Percentiles rank a stretch among this genome's conserved stretches.
Evolutionary conservation across 1,139 yeast genomes (phyloP).

Genomic region (Hanseniaspora sp.): DNA sequence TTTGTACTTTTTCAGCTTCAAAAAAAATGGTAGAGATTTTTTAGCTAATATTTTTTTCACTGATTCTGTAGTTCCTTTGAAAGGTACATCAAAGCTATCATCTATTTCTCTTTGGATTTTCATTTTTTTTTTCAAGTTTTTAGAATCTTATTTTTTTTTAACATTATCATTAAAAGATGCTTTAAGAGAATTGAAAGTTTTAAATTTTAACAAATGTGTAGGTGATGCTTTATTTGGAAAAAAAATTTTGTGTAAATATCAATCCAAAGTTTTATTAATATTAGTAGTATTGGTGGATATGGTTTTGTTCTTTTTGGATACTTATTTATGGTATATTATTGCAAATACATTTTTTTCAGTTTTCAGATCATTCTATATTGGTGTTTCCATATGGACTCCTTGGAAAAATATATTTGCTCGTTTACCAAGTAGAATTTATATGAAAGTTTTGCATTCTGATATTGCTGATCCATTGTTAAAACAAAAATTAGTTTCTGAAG

Average conservation of each 20-base stretch:
- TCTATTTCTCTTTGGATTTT: constrained; percentile 54
- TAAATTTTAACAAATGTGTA: constrained; percentile 34
- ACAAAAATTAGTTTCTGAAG: constrained; percentile 57
- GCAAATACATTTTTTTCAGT: constrained; percentile 61
- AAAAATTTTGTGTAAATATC: constrained; percentile 38
- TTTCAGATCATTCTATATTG: constrained; percentile 62
- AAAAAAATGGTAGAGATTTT: constrained; percentile 25
- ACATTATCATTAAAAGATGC: constrained; percentile 60
- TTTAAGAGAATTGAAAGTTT: constrained; percentile 39
- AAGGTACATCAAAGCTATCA: constrained; percentile 53
- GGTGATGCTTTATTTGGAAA: constrained; percentile 54
- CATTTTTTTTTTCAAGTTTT: constrained; percentile 52
- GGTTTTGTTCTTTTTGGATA: constrained; percentile 62
- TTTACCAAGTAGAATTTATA: constrained; percentile 60
- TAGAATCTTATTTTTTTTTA: constrained; percentile 51
- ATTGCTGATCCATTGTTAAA: constrained; percentile 42
- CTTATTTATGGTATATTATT: constrained; percentile 65
- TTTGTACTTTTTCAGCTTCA: constrained; percentile 31
- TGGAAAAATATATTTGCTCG: constrained; percentile 67
- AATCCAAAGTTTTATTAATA: constrained; percentile 50
- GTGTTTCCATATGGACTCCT: constrained; percentile 63
- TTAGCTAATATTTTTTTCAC: constrained; percentile 34
- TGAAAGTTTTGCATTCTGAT: constrained; percentile 51
- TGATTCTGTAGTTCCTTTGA: constrained; percentile 43
- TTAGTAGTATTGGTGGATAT: constrained; percentile 55